Evolutionary conservation across 495 filamentous ascomycete genomes (phyloP).

Genomic region (Amorphotheca resinae): DNA sequence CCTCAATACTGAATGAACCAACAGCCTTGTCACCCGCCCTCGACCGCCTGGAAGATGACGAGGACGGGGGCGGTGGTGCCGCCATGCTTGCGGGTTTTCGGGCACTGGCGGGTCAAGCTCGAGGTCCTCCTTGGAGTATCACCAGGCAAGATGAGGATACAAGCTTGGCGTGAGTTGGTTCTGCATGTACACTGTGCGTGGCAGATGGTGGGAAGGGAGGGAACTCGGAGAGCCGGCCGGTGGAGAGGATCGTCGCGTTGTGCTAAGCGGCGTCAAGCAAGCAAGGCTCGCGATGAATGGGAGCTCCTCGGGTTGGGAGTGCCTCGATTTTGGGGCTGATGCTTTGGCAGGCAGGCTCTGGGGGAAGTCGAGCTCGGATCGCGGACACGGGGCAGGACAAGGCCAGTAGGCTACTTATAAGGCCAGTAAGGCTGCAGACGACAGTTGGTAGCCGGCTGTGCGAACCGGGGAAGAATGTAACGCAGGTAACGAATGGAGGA

Average conservation of each 20-base stretch:
- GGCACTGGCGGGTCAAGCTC: not conserved
- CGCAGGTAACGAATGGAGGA: not conserved
- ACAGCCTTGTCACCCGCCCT: conserved; percentile 48
- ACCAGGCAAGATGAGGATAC: conserved; percentile 36
- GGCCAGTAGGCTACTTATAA: no score
- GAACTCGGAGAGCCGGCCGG: not conserved
- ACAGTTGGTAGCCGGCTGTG: no score
- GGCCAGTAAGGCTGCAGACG: not conserved
- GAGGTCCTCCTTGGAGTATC: conserved; percentile 15
- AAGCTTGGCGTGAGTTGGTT: conserved; percentile 32
- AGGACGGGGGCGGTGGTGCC: conserved; percentile 25
- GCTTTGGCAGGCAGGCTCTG: not conserved
- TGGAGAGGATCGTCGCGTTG: not conserved
- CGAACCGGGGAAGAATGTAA: no score
- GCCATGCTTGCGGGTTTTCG: conserved; percentile 23
- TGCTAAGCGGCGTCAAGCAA: conserved; percentile 11
- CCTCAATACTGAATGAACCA: conserved; percentile 63
- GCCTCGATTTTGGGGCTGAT: no score
- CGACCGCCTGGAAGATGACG: conserved; percentile 31
- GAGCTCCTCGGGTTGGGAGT: no score
- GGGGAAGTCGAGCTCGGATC: not conserved
- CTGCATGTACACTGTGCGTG: conserved; percentile 27
- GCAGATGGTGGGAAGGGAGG: not conserved
- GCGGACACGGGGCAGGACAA: conserved; percentile 1
- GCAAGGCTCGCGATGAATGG: no score